Evolutionary conservation across 2,329 filamentous ascomycete genomes (phyloP).

Genomic region (Exophiala calicioides): DNA sequence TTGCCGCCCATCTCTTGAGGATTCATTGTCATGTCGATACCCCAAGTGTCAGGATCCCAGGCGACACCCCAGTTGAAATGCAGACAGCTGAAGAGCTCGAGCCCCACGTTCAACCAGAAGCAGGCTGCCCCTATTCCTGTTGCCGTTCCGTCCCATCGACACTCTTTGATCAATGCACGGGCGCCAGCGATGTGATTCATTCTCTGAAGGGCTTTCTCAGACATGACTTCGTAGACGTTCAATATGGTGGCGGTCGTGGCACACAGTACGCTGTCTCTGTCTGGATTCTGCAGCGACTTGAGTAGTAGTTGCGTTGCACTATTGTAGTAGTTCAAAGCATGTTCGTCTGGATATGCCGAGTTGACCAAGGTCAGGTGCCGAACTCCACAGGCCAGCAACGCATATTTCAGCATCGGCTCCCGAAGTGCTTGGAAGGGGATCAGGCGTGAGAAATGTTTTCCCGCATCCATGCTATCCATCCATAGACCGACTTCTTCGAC

Average conservation of each 20-base stretch:
- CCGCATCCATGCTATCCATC: conserved; percentile 89
- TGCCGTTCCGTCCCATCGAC: conserved; percentile 79
- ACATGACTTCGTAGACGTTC: conserved; percentile 93
- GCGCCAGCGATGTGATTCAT: conserved; percentile 89
- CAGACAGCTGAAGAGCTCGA: conserved; percentile 86
- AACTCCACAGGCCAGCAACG: conserved; percentile 84
- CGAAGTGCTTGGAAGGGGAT: conserved; percentile 80
- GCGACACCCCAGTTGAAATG: conserved; percentile 83
- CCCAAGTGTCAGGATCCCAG: conserved; percentile 91
- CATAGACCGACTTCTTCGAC: conserved; percentile 86
- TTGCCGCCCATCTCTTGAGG: conserved; percentile 56
- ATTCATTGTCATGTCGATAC: conserved; percentile 73
- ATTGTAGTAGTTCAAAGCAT: conserved; percentile 80
- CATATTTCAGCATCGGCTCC: conserved; percentile 85
- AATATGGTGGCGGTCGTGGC: conserved; percentile 84
- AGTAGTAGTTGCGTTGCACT: conserved; percentile 78
- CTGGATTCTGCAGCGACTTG: conserved; percentile 76
- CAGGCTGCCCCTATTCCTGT: conserved; percentile 80
- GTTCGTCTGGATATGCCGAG: conserved; percentile 68
- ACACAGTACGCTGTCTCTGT: conserved; percentile 79
- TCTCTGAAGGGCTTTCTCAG: conserved; percentile 71
- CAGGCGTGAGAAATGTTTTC: conserved; percentile 81
- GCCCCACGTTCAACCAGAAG: conserved; percentile 90
- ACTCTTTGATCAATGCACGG: conserved; percentile 82
- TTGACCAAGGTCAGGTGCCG: conserved; percentile 75